Base-by-base conservation (phyloP, 2,329 filamentous ascomycete genomes). In the Albifimbria verrucaria region DNA sequence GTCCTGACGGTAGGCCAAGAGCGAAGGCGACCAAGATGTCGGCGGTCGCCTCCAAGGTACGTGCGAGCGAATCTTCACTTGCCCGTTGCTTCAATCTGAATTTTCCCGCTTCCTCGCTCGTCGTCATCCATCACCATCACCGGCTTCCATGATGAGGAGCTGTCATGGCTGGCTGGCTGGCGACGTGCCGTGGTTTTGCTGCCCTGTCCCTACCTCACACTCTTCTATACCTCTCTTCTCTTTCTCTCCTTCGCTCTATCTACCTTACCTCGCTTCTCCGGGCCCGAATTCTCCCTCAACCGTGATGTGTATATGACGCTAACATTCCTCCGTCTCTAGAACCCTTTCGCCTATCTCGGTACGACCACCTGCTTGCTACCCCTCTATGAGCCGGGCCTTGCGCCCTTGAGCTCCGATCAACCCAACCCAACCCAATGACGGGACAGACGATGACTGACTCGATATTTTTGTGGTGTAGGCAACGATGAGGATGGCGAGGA, bases 321-420 rank as follows among this genome's bases (percentile, higher is more conserved):
- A 23, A 59, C 51, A 22, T 51, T 48, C 44, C 46, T 23, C 25
- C 39, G 41, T 23, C 15, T 32, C 26, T 64, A 97, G 94, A 99
- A 99, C 85, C 87, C 90, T 72, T 97, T 90, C 85, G 93, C 94
- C 85, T 88, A 96, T 81, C 91, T 99, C 84, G 93, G 94, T 97
- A 96, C 69, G 76, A 70, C 9, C 39, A 43, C 7, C 15, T 43
- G n/a, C 39, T 43, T 43, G 9, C 39, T 17, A 10, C n/a, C 39
- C 39, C 9, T 21, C 9, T 9, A 6, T 12, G 41, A 18, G 41
- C 18, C 41, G 17, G 9, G 41, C 7, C 41, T 43, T 15, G 26
- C 7, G 26, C n/a, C n/a, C n/a, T n/a, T n/a, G n/a, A n/a, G n/a
- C n/a, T n/a, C n/a, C n/a, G n/a, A n/a, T n/a, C n/a, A n/a, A n/a